These are phyloP conservation scores for Mikania micrantha DNA, from an alignment of 129 eudicot genomes.

Conservation along the genomic window DNA sequence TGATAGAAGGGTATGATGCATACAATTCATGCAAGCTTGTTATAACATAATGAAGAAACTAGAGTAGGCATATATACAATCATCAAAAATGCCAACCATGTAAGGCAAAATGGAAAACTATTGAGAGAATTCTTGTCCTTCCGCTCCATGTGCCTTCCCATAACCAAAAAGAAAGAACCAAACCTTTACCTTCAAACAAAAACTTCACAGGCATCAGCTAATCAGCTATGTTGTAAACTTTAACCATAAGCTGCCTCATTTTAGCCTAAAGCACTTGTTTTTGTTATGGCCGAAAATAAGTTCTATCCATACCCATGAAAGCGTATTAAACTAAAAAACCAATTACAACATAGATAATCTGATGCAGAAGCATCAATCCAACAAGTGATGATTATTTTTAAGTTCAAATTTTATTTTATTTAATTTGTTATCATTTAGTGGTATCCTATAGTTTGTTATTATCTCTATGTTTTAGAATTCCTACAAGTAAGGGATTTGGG, in stretches of 20 bases:
- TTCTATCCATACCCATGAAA: background rate
- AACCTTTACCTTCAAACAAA: background rate
- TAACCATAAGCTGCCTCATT: background rate
- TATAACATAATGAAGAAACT: background rate
- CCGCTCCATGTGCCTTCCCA: background rate
- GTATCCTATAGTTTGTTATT: too few relatives aligned
- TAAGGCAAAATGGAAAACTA: background rate
- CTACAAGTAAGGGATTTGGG: too few relatives aligned
- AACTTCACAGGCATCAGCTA: background rate
- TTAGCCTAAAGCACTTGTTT: background rate
- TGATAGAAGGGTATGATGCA: background rate
- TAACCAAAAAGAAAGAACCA: background rate
- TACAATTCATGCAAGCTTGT: background rate
- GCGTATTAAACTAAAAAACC: background rate
- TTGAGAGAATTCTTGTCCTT: background rate
- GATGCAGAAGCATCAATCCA: too few relatives aligned
- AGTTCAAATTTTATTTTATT: too few relatives aligned
- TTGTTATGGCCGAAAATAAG: background rate
- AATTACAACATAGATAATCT: background rate
- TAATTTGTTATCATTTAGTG: too few relatives aligned
- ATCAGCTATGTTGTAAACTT: background rate
- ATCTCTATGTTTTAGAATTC: too few relatives aligned
- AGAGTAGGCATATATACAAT: background rate
- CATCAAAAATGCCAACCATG: background rate
- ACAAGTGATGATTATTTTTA: too few relatives aligned